phyloP scores from a whole-genome alignment of 768 basidiomycete genomes.

The Xerocomus potaroensis region DNA sequence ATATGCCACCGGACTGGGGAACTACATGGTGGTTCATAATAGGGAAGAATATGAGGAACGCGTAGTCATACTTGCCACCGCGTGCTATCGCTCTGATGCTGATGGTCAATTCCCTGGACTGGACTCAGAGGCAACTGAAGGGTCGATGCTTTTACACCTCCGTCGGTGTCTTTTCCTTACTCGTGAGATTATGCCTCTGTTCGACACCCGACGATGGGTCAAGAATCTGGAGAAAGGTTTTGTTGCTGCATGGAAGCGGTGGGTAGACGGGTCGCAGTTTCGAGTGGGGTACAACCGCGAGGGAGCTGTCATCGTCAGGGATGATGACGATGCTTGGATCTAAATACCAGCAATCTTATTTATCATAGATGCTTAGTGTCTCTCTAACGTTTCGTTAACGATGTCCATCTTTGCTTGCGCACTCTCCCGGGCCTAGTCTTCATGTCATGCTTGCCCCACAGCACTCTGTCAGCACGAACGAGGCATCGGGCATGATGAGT shows the following conservation, averaged over 20 bases:
- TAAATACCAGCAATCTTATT: not conserved
- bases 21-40: slow-evolving; percentile 42
- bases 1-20: slow-evolving; percentile 44
- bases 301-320: slow-evolving; percentile 27
- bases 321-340: slow-evolving; percentile 19
- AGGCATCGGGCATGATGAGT: too few relatives aligned
- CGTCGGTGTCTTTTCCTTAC: slow-evolving; percentile 39
- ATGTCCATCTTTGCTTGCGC: too few relatives aligned
- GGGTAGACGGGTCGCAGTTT: slow-evolving; percentile 41
- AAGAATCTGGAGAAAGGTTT: slow-evolving; percentile 45
- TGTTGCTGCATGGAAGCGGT: slow-evolving; percentile 42
- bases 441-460: not conserved
- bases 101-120: slow-evolving; percentile 1
- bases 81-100: slow-evolving; percentile 19
- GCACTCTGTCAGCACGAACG: too few relatives aligned
- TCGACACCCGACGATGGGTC: slow-evolving; percentile 47
- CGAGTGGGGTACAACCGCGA: slow-evolving; percentile 29
- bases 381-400: too few relatives aligned
- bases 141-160: slow-evolving; percentile 37
- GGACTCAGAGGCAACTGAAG: slow-evolving; percentile 1
- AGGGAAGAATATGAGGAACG: slow-evolving; percentile 44
- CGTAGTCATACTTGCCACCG: slow-evolving; percentile 38
- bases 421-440: not conserved
- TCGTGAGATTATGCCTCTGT: slow-evolving; percentile 41
- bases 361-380: too few relatives aligned